phyloP scores from a whole-genome alignment of 441 rosid genomes.

The Adansonia rubrostipa region DNA sequence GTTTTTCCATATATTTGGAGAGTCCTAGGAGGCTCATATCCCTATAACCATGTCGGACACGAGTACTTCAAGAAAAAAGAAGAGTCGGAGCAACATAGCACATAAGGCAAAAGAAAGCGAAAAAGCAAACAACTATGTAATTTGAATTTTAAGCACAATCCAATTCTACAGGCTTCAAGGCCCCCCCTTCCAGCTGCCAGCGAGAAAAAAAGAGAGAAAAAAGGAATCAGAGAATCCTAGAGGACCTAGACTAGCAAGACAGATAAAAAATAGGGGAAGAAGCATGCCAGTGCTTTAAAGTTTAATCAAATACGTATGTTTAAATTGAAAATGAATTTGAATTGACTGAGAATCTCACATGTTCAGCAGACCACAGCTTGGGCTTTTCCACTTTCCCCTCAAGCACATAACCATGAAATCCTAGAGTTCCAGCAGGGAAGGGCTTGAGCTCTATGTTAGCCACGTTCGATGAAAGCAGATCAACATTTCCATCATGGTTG shows the following conservation, averaged over 20 bases:
- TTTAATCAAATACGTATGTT: neutral
- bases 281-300: neutral
- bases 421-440: conserved; percentile 50
- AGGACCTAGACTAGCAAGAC: conserved; percentile 3
- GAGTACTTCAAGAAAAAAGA: no score
- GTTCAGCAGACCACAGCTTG: conserved; percentile 96
- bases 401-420: conserved; percentile 78
- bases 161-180: neutral
- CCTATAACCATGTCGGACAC: no score
- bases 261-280: conserved; percentile 1
- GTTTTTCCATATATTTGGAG: no score
- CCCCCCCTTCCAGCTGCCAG: neutral
- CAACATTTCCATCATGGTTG: conserved; percentile 42
- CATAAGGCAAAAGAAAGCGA: conserved; percentile 10
- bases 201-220: neutral
- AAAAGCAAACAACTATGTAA: neutral
- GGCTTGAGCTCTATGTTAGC: conserved; percentile 59
- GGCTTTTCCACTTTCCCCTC: conserved; percentile 80
- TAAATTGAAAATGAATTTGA: conserved; percentile 6
- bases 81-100: no score
- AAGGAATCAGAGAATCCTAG: neutral
- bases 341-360: conserved; percentile 51
- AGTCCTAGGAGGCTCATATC: no score
- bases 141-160: neutral
- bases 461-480: conserved; percentile 63